phyloP scores from a whole-genome alignment of 2,329 filamentous ascomycete species.

The Sphaerostilbella broomeana region DNA sequence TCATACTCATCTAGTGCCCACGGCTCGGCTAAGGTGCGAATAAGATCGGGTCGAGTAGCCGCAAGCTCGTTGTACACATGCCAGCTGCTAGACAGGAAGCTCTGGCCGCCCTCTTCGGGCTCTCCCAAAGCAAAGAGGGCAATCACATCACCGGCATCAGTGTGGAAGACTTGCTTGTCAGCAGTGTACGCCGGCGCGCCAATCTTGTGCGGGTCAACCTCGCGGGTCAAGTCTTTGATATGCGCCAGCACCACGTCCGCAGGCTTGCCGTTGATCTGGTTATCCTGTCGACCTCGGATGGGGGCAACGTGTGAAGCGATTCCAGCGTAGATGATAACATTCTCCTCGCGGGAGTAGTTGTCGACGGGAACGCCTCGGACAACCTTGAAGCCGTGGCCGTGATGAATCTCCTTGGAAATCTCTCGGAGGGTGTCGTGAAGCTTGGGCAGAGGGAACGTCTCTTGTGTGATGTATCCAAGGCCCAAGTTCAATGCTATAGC shows the following conservation, averaged over 20 bases:
- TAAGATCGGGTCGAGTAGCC: conserved; percentile 49
- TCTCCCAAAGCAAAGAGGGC: conserved; percentile 51
- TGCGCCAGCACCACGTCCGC: conserved; percentile 51
- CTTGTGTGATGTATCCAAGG: conserved; percentile 33
- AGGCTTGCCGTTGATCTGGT: conserved; percentile 35
- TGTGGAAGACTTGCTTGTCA: conserved; percentile 59
- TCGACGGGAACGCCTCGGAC: conserved; percentile 51
- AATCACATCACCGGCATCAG: conserved; percentile 53
- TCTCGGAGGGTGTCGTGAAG: conserved; percentile 44
- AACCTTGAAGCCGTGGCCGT: conserved; percentile 55
- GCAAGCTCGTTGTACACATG: conserved; percentile 58
- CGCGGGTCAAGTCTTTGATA: conserved; percentile 50
- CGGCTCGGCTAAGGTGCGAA: conserved; percentile 46
- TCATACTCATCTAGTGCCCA: conserved; percentile 42
- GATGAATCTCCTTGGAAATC: conserved; percentile 48
- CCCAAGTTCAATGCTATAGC: conserved; percentile 29
- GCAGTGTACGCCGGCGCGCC: conserved; percentile 53
- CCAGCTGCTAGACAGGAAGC: conserved; percentile 51
- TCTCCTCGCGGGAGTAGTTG: conserved; percentile 48
- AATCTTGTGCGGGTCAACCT: conserved; percentile 32
- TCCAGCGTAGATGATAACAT: conserved; percentile 53
- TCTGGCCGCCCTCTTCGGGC: conserved; percentile 47
- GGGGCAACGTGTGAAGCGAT: conserved; percentile 52
- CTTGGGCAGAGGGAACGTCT: conserved; percentile 50
- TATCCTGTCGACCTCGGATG: conserved; percentile 47